Evolutionary conservation across 441 rosid species (phyloP), one percentile per base, ranked within the genome.

Genomic region (Hura crepitans): DNA sequence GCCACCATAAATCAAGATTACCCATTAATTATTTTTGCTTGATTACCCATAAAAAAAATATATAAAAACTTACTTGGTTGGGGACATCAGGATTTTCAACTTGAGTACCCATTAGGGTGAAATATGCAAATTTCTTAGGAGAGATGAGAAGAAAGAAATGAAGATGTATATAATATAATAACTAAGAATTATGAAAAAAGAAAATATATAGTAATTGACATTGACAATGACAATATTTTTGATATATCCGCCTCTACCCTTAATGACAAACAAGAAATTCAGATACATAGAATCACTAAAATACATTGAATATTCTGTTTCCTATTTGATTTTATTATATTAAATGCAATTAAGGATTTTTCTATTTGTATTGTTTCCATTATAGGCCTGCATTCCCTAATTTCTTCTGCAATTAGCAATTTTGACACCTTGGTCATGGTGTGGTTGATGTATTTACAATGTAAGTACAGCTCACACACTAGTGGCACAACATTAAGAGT

Each of bases 101-200:
- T 69, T 79, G 70, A 39, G 73, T 72, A 22, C 39, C 83, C 88
- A 83, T 80, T 15, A 56, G 30, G 47, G 28, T 25, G 33, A 8
- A 58, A 2, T 11, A 11, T 12, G 49, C 27, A 13, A 25, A 23
- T 50, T 49, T 30, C n/a, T 18, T 6, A 15, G 14, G 27, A 25
- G 39, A 72, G 59, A 7, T 23, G 72, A 64, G 42, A 62, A 50
- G 45, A n/a, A 63, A 8, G 35, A 30, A 39, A 59, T 17, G 62
- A 23, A 31, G 20, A 17, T 51, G n/a, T 33, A 45, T 37, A 58
- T 31, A 50, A 25, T n/a, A 51, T 12, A 63, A 8, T 11, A 39
- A 9, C 10, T 54, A 54, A 51, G 58, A 57, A 28, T 5, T 25
- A 30, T 25, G 67, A 42, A 70, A 67, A n/a, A 68, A 31, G 72